These are phyloP conservation scores for Breviolum minutum DNA, from an alignment of 73 alveolate genomes.

Conservation along the genomic window DNA sequence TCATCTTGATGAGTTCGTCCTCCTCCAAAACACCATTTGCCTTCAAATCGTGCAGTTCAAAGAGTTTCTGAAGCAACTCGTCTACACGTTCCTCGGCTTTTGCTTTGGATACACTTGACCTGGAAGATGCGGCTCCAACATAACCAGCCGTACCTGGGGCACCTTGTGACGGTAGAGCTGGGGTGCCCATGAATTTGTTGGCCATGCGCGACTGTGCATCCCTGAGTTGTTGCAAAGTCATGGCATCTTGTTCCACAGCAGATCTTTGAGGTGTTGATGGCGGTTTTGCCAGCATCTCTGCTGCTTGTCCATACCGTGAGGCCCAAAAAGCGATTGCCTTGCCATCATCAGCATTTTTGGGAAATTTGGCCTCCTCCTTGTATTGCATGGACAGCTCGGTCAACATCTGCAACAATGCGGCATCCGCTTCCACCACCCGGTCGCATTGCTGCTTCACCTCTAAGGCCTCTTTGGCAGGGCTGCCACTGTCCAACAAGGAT, in stretches of 20 bases:
- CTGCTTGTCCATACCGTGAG: constrained; percentile 60
- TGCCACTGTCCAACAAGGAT: constrained; percentile 75
- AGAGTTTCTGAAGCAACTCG: constrained; percentile 45
- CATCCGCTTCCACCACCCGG: constrained; percentile 55
- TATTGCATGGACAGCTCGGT: constrained; percentile 30
- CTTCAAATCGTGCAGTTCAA: constrained; percentile 60
- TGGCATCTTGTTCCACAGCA: constrained; percentile 85
- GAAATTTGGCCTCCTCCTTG: constrained; percentile 58
- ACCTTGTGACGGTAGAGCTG: not conserved
- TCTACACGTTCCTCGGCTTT: constrained; percentile 39
- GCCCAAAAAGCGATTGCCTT: constrained; percentile 58
- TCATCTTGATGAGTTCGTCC: constrained; percentile 76
- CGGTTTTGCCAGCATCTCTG: constrained; percentile 13
- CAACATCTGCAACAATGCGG: constrained; percentile 62
- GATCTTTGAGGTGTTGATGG: constrained; percentile 48
- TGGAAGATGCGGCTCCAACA: not conserved
- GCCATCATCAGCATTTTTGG: constrained; percentile 36
- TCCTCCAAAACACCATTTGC: constrained; percentile 82
- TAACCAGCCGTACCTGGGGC: not conserved
- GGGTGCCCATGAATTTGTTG: constrained; percentile 40
- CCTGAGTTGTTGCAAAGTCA: constrained; percentile 66
- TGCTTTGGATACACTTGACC: constrained; percentile 22
- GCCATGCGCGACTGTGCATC: constrained; percentile 57
- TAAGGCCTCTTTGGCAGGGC: constrained; percentile 81
- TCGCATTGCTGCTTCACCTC: constrained; percentile 74